Evolutionary conservation across 1,284 basidiomycete genomes (phyloP), one percentile per base, ranked within the genome.

Genomic region (Trichosporon asahii): DNA sequence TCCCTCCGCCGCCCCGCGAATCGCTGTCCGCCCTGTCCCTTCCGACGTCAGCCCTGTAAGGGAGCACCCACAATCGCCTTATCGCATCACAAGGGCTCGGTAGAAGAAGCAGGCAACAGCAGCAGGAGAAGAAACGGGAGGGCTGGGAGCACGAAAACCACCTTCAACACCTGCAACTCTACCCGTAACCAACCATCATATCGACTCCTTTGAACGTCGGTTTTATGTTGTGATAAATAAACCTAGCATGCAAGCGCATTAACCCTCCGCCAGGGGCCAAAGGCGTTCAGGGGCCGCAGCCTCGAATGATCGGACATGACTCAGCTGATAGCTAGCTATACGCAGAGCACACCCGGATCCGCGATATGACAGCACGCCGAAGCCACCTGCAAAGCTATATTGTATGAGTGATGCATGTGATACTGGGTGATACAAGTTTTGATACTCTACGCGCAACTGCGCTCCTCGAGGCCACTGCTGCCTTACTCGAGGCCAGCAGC

Each of bases 401-500:
- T 61, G 57, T 61, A 61, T 61, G 57, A 61, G 57, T 61, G 57
- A 61, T 61, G 57, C 57, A 61, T 61, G 57, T n/a, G 27, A 61
- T 61, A 61, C 57, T 61, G 57, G 57, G 57, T 61, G 14, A 61
- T 61, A 61, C 57, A 61, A 31, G 29, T 31, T 61, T 31, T 31
- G 57, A 31, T 61, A 60, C 7, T 27, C 55, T 60, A 29, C 57
- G 27, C 27, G 15, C 18, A 6, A 12, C 21, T 23, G 55, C 55
- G 27, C 27, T 60, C 57, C 15, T 23, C 57, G 57, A 18, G 23
- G 15, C 53, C 6, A 3, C 15, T 44, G 40, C 40, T 44, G 18
- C 18, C 57, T 33, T 61, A 61, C 29, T 61, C 57, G 57, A 81
- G 73, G 23, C 80, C 80, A 8, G 80, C 80, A 37, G 73, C 78